Evolutionary conservation across 306 rosid species (phyloP).

Genomic region (Abrus precatorius): DNA sequence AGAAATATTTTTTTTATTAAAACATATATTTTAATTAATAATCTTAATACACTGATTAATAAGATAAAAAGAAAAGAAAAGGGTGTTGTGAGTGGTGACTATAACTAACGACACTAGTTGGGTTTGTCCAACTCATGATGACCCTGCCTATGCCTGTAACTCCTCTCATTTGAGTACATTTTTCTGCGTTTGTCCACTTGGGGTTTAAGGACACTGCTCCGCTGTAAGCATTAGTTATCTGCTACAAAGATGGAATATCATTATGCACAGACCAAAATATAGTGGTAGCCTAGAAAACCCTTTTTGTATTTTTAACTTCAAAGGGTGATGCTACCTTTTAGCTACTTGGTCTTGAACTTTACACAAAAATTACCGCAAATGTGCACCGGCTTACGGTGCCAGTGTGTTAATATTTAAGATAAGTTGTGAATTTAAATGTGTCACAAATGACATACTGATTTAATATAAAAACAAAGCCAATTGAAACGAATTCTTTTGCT

Average conservation of each 20-base stretch:
- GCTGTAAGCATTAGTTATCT: slow-evolving; percentile 28
- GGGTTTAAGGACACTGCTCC: slow-evolving; percentile 1
- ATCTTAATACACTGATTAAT: too few species aligned
- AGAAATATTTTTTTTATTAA: too few species aligned
- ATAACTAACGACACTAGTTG: neutral
- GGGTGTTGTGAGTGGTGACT: neutral
- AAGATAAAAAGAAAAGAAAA: neutral
- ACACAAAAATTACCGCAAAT: neutral
- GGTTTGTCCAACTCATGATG: slow-evolving; percentile 21
- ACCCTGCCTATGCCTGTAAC: slow-evolving; percentile 8
- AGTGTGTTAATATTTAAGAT: neutral
- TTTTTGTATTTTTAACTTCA: neutral
- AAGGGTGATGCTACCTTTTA: neutral
- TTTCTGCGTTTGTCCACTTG: slow-evolving; percentile 13
- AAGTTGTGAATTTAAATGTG: too few species aligned
- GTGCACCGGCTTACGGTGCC: too few species aligned
- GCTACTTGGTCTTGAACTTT: neutral
- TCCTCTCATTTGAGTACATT: slow-evolving; percentile 4
- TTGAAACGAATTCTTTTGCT: neutral
- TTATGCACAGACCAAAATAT: neutral
- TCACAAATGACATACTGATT: neutral
- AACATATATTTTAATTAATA: too few species aligned
- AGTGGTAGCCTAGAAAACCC: neutral
- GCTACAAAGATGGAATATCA: neutral
- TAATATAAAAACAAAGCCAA: too few species aligned